Percentiles rank a stretch among this genome's conserved stretches.
phyloP scores from a whole-genome alignment of 2,329 filamentous ascomycete species.

The Coniochaeta sp. region DNA sequence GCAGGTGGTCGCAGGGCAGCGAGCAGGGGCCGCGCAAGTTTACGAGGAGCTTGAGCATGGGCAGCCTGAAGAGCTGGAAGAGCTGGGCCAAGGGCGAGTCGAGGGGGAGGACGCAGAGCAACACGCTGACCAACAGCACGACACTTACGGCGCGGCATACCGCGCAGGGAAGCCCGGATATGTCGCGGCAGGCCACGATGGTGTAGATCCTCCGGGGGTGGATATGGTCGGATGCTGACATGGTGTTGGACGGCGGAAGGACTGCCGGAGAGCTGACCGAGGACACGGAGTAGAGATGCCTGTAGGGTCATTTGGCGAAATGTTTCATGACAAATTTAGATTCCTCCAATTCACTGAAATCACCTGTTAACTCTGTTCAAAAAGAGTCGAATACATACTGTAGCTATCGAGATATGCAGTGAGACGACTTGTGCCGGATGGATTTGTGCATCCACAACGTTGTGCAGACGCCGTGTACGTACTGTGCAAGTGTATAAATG shows the following conservation, averaged over 20 bases:
- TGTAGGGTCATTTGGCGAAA: not conserved
- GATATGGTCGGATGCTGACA: not conserved
- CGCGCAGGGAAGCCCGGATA: not conserved
- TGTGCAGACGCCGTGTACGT: not conserved
- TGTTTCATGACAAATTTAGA: not conserved
- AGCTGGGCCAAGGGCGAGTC: slow-evolving; percentile 21
- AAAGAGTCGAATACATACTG: no score
- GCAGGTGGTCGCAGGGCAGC: slow-evolving; percentile 45
- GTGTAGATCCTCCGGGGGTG: not conserved
- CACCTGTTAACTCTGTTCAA: no score
- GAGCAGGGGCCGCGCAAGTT: slow-evolving; percentile 37
- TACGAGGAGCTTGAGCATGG: slow-evolving; percentile 41
- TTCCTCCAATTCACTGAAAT: not conserved
- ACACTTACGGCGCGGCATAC: not conserved
- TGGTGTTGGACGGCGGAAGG: not conserved
- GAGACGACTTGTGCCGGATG: no score
- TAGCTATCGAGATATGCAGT: no score
- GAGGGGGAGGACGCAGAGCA: not conserved
- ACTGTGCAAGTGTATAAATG: no score
- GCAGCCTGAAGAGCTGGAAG: slow-evolving; percentile 37
- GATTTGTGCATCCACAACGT: not conserved
- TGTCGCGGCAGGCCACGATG: not conserved
- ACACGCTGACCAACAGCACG: not conserved
- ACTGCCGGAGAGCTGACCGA: not conserved
- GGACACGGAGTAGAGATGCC: not conserved